Evolutionary conservation across 2,329 filamentous ascomycete genomes (phyloP), one percentile per base, ranked within the genome.

Genomic region (Aspergillus udagawae): DNA sequence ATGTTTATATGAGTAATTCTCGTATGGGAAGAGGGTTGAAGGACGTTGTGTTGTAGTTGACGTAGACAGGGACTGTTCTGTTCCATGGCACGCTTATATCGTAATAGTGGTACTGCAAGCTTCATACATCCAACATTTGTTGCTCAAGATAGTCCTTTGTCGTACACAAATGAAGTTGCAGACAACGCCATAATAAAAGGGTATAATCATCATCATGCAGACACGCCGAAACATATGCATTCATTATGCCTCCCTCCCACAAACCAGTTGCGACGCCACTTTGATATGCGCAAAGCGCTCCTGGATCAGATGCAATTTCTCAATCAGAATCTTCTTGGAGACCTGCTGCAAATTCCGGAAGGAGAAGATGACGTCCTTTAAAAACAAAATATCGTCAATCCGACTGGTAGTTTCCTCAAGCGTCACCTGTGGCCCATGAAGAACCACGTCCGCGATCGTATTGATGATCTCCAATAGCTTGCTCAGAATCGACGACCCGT

Each of bases 401-500:
- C 80, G 73, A 3, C 77, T 72, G 4, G 74, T 71, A 2, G 77
- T 78, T 29, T 82, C 80, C 42, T 79, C 74, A 3, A 78, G 67
- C 0, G 77, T 75, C 0, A 75, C 75, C 6, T 77, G 74, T 0
- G 80, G 79, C 14, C 84, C 71, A 48, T 82, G 80, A 23, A 85
- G 75, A 1, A 81, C 70, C 14, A 86, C 83, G 60, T 85, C 83
- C 8, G 82, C 82, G 49, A 85, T 82, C 1, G 82, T 84, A 65
- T 82, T 83, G 0, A 82, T 81, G 59, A 86, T 83, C 63, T 86
- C 83, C 55, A 86, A 83, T 4, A 86, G 73, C 65, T 86, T 86
- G 59, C 83, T 79, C 53, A 84, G 72, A 54, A 86, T 82, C 23
- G 80, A 80, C 41, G 76, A 81, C 7, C 83, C 83, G 61, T 86